phyloP scores from a whole-genome alignment of 148 eudicot genomes.

The Bassia scoparia region DNA sequence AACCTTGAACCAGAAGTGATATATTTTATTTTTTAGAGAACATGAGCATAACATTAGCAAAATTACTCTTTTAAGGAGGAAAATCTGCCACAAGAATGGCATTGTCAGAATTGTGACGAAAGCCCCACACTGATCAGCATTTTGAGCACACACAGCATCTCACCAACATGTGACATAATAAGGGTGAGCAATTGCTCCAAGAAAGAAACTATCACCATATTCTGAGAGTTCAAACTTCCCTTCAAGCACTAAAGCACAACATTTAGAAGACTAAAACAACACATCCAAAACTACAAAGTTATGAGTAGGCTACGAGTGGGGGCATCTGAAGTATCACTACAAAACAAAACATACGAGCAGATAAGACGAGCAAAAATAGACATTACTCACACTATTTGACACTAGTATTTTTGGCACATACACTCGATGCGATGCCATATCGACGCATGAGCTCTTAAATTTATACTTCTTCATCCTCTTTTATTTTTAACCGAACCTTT shows the following conservation, averaged over 20 bases:
- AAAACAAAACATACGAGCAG: not conserved
- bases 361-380: not conserved
- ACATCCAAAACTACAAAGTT: not conserved
- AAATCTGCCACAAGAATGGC: constrained; percentile 78
- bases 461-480: no score
- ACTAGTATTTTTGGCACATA: no score
- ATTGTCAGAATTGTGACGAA: constrained; percentile 74
- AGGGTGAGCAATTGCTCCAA: constrained; percentile 62
- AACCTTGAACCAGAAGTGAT: constrained; percentile 5
- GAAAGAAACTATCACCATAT: constrained; percentile 41
- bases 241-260: constrained; percentile 35
- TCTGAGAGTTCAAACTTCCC: constrained; percentile 45
- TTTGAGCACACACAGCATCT: constrained; percentile 61
- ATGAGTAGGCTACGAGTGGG: no score
- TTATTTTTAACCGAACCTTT: no score
- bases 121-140: constrained; percentile 58
- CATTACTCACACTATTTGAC: not conserved
- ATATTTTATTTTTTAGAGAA: not conserved
- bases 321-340: not conserved
- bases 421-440: no score
- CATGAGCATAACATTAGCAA: not conserved
- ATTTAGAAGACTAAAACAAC: constrained; percentile 11
- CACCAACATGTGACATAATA: constrained; percentile 62
- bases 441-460: no score
- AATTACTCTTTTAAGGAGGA: constrained; percentile 71